Base-by-base conservation (phyloP, 257 asterid species). In the Marsdenia floribunda region DNA sequence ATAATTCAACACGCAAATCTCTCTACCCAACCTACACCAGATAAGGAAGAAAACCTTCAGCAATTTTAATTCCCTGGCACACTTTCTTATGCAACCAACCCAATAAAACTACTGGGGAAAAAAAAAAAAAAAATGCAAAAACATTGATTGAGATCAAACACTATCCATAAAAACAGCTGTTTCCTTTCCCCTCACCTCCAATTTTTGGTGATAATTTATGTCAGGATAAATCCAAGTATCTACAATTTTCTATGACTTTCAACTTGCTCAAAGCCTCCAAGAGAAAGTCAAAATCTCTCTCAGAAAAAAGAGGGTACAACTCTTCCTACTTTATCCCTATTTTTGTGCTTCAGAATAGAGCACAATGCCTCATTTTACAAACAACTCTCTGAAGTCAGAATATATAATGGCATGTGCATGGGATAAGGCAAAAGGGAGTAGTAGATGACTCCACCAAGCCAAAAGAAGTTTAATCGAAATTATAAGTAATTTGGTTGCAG, bases 231-330 rank as follows among this genome's bases (percentile, higher is more conserved):
- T 61, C 54, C 15, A 74, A 26, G 73, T 29, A 22, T 57, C 13
- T 49, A 49, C 4, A 64, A 35, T 16, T 64, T 5, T 29, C 63
- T 40, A 7, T 29, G 42, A 16, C 22, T 29, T 22, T 59, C 46
- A 37, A 40, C 65, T 66, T 42, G 54, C 40, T 66, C 26, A 13
- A 44, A 74, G 65, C 29, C 10, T 66, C 67, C 66, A 65, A 65
- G 37, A 15, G 18, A 22, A 22, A 64, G n/a, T 49, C 42, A 65
- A 37, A 16, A n/a, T 47, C 6, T 63, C 14, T 21, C 35, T 64
- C 21, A 60, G 16, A 58, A 46, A 29, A 33, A 19, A 46, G 3
- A 29, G 3, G 14, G 1, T 0, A 26, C 11, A 7, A 8, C 33
- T 29, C 33, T 29, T 47, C 12, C 52, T 47, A 0, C 52, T 47